Evolutionary conservation across 306 rosid species (phyloP).

Genomic region (Ormosia semicastrata): DNA sequence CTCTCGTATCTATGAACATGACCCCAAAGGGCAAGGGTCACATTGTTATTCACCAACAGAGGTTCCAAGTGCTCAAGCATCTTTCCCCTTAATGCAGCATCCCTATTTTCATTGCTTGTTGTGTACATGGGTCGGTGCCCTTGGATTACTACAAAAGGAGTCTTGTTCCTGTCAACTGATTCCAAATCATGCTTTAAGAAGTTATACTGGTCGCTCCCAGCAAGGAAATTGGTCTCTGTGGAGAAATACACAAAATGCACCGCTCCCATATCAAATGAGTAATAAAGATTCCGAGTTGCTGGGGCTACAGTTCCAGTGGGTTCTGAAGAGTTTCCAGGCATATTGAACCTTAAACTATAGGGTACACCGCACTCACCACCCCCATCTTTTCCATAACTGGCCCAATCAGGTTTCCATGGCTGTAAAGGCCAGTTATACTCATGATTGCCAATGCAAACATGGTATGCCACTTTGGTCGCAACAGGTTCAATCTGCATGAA

Average conservation of each 20-base stretch:
- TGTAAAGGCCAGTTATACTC: slow-evolving; percentile 88
- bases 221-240: slow-evolving; percentile 85
- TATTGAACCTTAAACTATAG: slow-evolving; percentile 78
- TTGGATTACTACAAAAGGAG: slow-evolving; percentile 78
- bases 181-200: slow-evolving; percentile 81
- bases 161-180: slow-evolving; percentile 63
- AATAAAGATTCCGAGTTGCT: slow-evolving; percentile 70
- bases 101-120: slow-evolving; percentile 69
- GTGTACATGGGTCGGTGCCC: slow-evolving; percentile 98
- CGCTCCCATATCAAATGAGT: slow-evolving; percentile 77
- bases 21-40: slow-evolving; percentile 87
- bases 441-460: slow-evolving; percentile 92
- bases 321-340: slow-evolving; percentile 95
- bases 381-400: slow-evolving; percentile 78
- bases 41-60: slow-evolving; percentile 72
- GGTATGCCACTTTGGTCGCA: slow-evolving; percentile 77
- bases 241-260: slow-evolving; percentile 84
- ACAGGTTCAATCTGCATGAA: slow-evolving; percentile 74
- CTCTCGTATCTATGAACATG: slow-evolving; percentile 95
- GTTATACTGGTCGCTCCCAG: slow-evolving; percentile 66
- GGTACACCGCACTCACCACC: slow-evolving; percentile 99
- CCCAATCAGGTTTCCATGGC: slow-evolving; percentile 87
- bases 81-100: slow-evolving; percentile 53
- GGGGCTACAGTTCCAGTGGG: slow-evolving; percentile 68
- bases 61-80: slow-evolving; percentile 86